A percentile compares a stretch with the other conserved stretches of the same genome.
Evolutionary conservation across 306 rosid species (phyloP).

Genomic region (Boehmeria nivea): DNA sequence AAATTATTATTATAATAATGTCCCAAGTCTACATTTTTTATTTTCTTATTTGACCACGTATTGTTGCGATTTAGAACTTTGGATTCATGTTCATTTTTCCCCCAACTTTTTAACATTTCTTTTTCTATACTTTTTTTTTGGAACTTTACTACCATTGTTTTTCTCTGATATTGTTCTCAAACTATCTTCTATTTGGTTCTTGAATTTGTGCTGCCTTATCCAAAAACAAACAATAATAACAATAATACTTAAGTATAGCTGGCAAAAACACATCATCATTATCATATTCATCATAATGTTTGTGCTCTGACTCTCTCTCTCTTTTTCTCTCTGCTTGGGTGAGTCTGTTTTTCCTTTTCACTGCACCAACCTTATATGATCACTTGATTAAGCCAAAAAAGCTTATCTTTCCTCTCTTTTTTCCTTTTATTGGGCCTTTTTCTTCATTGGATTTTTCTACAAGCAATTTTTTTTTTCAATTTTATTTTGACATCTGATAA

Average conservation of each 20-base stretch:
- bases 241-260: conserved; percentile 17
- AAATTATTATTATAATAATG: too few species aligned
- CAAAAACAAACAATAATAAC: not conserved
- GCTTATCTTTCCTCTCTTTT: too few species aligned
- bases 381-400: too few species aligned
- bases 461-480: conserved; percentile 13
- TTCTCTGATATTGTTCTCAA: not conserved
- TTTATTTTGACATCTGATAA: not conserved
- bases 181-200: not conserved
- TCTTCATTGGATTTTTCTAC: conserved; percentile 32
- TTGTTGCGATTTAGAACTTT: conserved; percentile 8
- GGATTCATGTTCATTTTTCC: conserved; percentile 12
- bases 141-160: conserved; percentile 11
- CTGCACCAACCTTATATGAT: conserved; percentile 12
- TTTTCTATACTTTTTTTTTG: conserved; percentile 18
- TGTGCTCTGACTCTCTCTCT: conserved; percentile 2
- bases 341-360: conserved; percentile 11
- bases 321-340: conserved; percentile 13
- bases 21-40: conserved; percentile 2
- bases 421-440: too few species aligned
- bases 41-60: conserved; percentile 21
- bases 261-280: conserved; percentile 9
- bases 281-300: not conserved
- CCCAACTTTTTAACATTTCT: not conserved
- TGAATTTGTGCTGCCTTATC: conserved; percentile 17